Evolutionary conservation across 1,284 basidiomycete genomes (phyloP).

Genomic region (Porodaedalea pini): DNA sequence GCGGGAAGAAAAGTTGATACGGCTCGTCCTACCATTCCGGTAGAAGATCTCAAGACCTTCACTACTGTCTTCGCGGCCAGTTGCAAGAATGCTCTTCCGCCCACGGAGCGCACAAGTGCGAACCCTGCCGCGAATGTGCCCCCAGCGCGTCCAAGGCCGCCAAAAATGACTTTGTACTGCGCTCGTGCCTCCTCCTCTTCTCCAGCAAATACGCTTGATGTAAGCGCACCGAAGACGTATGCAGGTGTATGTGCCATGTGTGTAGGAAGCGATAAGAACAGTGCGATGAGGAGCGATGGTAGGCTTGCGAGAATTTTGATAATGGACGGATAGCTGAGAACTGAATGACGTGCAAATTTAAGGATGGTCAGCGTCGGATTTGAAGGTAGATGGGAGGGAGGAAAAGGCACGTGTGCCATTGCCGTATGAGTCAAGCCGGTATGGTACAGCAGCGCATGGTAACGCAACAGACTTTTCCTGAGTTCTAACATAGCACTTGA

Average conservation of each 20-base stretch:
- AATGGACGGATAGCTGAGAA: slow-evolving; percentile 38
- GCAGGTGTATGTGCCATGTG: slow-evolving; percentile 46
- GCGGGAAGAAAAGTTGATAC: not conserved
- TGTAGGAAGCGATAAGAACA: slow-evolving; percentile 41
- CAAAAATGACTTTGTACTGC: slow-evolving; percentile 47
- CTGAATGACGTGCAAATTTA: slow-evolving; percentile 36
- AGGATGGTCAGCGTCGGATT: slow-evolving; percentile 36
- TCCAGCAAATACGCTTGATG: slow-evolving; percentile 35
- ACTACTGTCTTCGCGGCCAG: not conserved
- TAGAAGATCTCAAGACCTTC: not conserved
- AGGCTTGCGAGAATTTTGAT: slow-evolving; percentile 37
- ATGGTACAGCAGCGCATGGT: slow-evolving; percentile 55
- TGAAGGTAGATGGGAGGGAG: slow-evolving; percentile 34
- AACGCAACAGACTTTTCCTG: slow-evolving; percentile 49
- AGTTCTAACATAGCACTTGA: slow-evolving; percentile 29
- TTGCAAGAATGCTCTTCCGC: not conserved
- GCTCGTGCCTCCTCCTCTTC: slow-evolving; percentile 50
- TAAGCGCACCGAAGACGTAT: slow-evolving; percentile 41
- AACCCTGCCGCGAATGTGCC: not conserved
- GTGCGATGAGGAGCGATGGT: slow-evolving; percentile 40
- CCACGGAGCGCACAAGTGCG: not conserved
- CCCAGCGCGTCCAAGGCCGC: slow-evolving; percentile 22
- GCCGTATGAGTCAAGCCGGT: slow-evolving; percentile 51
- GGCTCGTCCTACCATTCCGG: not conserved
- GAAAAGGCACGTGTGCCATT: slow-evolving; percentile 34